Evolutionary conservation across 2,329 filamentous ascomycete species (phyloP), one percentile per base, ranked within the genome.

Genomic region (Macrophomina phaseolina): DNA sequence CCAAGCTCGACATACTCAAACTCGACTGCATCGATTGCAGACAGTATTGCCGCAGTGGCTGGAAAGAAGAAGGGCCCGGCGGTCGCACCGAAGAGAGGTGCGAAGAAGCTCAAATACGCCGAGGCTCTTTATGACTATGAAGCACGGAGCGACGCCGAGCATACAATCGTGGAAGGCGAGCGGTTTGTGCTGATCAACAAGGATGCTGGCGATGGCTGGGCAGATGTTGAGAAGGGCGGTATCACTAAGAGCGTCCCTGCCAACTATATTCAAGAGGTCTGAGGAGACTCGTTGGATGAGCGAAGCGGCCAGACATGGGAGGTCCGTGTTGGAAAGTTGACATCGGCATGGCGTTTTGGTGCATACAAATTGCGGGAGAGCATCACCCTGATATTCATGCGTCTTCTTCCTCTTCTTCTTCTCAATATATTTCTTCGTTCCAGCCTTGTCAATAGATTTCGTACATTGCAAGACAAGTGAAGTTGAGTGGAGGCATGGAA

Each of bases 201-300:
- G 66, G 94, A 98, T 75, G 86, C 89, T 0, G 95, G 95, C 1
- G 95, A 98, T 81, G 95, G 95, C 0, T 99, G 95, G 95, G 92
- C 90, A 34, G 95, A 98, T 81, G 95, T 99, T 18, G 95, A 98
- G 82, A 93, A 92, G 79, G 93, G 92, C 18, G 94, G 94, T 1
- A 83, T 89, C 48, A 92, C 90, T 58, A 94, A 89, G 75, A 97
- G 93, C 77, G 95, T 99, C 64, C 95, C 95, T 53, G 94, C 94
- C 45, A 97, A 93, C 78, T 99, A 98, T 82, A 87, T 98, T 68
- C 91, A 93, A 79, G 87, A 90, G 74, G 87, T 92, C 23, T 66
- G 16, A 66, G 4, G 14, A 16, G 14, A 40, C 55, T 45, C 7
- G 5, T 11, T 28, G 55, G 7, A 38, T 16, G 55, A 58, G 55